Conservation (phyloP, 345 rosid genomes). For the Syzygium grande region DNA sequence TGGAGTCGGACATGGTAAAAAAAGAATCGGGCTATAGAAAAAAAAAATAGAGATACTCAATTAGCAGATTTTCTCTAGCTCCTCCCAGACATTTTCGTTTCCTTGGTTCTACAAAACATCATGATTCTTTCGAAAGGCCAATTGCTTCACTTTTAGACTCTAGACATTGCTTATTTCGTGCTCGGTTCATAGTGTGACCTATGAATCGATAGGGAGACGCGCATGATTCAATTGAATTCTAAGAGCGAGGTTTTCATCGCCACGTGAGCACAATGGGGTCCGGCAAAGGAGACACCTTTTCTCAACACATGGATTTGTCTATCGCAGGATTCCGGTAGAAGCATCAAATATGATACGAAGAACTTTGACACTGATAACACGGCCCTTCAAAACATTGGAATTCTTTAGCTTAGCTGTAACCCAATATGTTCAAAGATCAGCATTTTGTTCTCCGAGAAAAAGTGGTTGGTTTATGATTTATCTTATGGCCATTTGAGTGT, state of each 20-base stretch:
- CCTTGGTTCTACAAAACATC: neutral
- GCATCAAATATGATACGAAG: too few species aligned
- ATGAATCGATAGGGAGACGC: neutral
- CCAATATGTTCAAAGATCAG: too few species aligned
- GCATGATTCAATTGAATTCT: neutral
- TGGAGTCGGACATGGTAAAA: too few species aligned
- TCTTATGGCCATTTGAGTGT: too few species aligned
- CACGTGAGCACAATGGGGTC: neutral
- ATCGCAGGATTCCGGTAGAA: neutral
- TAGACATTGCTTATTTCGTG: neutral
- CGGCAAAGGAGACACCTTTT: neutral
- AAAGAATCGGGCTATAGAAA: too few species aligned
- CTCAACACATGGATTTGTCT: neutral
- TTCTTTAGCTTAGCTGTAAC: too few species aligned
- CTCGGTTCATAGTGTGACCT: neutral
- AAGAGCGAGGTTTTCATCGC: neutral
- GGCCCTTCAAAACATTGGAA: too few species aligned
- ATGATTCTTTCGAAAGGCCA: rapidly evolving
- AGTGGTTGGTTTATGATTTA: too few species aligned
- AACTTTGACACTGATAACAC: too few species aligned
- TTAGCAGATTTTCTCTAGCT: neutral
- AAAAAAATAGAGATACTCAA: neutral
- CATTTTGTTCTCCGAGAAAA: too few species aligned
- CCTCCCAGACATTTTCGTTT: neutral
- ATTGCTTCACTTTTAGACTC: neutral